Percentiles rank a stretch among this genome's conserved stretches.
Evolutionary conservation across 352 stramenopile genomes (phyloP).

Genomic region (Globisporangium orthogonon): DNA sequence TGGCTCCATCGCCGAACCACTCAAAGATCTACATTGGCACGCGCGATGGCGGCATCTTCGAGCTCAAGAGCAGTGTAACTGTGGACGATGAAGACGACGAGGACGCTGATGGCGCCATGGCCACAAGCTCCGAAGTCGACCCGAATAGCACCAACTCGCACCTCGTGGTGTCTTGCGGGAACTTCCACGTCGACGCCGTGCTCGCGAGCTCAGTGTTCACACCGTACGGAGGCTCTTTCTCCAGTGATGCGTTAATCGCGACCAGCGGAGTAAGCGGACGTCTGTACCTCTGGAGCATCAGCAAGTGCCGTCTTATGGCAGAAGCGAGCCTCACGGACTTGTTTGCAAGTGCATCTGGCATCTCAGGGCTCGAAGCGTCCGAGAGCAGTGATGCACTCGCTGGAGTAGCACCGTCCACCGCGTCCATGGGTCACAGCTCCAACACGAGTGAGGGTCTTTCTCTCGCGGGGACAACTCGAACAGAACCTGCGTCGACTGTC

Average conservation of each 20-base stretch:
- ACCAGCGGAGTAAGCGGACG: conserved; percentile 39
- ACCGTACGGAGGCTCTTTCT: conserved; percentile 40
- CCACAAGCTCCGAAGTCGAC: neutral
- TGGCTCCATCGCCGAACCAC: conserved; percentile 44
- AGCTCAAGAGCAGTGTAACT: conserved; percentile 46
- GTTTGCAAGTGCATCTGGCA: conserved; percentile 20
- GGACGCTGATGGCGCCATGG: conserved; percentile 14
- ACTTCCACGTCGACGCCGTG: conserved; percentile 41
- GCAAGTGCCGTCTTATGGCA: conserved; percentile 30
- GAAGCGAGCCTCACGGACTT: conserved; percentile 31
- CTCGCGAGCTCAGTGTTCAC: conserved; percentile 45
- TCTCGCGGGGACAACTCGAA: neutral
- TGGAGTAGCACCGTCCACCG: neutral
- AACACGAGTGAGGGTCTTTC: conserved; percentile 1
- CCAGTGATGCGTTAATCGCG: conserved; percentile 37
- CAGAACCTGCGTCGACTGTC: conserved; percentile 8
- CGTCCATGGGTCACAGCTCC: conserved; percentile 1
- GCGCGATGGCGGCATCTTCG: conserved; percentile 45
- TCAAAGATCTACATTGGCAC: conserved; percentile 59
- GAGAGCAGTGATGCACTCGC: conserved; percentile 1
- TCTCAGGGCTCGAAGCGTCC: neutral
- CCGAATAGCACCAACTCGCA: conserved; percentile 9
- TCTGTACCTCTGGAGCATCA: conserved; percentile 48
- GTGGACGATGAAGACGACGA: conserved; percentile 59
- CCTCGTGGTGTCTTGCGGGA: conserved; percentile 37